These are phyloP conservation scores for Schoenoplectus triqueter DNA, from an alignment of 202 grass and related monocot species.

Conservation along the genomic window DNA sequence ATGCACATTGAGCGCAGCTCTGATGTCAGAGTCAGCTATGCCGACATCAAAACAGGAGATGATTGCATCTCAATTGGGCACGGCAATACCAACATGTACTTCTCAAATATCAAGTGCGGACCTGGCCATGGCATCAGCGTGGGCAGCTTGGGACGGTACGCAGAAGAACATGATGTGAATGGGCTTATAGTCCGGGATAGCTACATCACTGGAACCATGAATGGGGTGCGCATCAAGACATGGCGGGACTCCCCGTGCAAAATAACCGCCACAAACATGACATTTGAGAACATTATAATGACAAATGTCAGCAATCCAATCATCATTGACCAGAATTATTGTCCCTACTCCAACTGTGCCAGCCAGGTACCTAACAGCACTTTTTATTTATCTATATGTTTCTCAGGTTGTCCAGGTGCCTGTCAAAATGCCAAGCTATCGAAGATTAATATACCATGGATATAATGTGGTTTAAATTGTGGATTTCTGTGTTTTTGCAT, in stretches of 20 bases:
- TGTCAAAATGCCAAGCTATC: too few species aligned
- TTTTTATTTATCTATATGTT: neutral
- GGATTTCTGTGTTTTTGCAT: neutral
- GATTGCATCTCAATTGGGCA: conserved; percentile 77
- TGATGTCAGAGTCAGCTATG: conserved; percentile 39
- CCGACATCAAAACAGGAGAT: conserved; percentile 53
- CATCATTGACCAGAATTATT: conserved; percentile 81
- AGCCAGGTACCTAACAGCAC: conserved; percentile 42
- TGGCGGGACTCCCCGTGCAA: conserved; percentile 56
- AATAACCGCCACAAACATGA: conserved; percentile 50
- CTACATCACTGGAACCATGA: conserved; percentile 29
- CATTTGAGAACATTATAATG: conserved; percentile 58
- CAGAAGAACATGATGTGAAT: conserved; percentile 55
- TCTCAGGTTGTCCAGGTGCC: too few species aligned
- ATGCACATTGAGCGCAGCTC: conserved; percentile 65
- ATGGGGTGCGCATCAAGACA: conserved; percentile 57
- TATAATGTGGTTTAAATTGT: too few species aligned
- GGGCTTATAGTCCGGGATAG: conserved; percentile 51
- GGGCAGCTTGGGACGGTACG: conserved; percentile 61
- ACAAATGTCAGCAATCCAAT: conserved; percentile 60
- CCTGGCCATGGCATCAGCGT: conserved; percentile 73
- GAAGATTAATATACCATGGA: too few species aligned
- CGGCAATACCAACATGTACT: conserved; percentile 40
- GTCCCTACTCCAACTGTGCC: conserved; percentile 55
- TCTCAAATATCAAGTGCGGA: conserved; percentile 55